Conservation (phyloP, 805 yeast species). For the Ogataea pini region DNA sequence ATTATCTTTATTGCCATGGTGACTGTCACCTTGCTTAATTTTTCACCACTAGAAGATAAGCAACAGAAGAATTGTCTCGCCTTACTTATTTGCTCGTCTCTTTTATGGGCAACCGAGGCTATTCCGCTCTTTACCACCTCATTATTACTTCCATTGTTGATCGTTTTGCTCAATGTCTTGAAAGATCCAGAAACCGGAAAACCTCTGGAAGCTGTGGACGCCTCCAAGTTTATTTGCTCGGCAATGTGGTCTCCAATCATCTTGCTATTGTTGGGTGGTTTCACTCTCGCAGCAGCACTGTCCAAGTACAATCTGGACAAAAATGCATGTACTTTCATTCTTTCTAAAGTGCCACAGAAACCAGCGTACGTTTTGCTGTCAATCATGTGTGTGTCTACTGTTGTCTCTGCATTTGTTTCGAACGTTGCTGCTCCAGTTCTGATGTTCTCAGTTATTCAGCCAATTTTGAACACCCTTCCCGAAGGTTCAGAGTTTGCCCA, state of each 20-base stretch:
- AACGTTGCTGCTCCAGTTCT: slow-evolving; percentile 97
- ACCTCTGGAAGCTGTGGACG: slow-evolving; percentile 62
- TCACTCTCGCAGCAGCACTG: slow-evolving; percentile 90
- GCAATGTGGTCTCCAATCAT: slow-evolving; percentile 97
- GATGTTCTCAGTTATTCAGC: slow-evolving; percentile 88
- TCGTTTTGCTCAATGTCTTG: slow-evolving; percentile 70
- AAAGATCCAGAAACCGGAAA: slow-evolving; percentile 53
- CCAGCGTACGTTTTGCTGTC: slow-evolving; percentile 77
- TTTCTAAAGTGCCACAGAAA: slow-evolving; percentile 81
- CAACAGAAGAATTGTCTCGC: slow-evolving; percentile 84
- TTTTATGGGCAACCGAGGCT: slow-evolving; percentile 95
- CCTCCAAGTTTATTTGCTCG: slow-evolving; percentile 76
- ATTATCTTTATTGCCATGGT: slow-evolving; percentile 47
- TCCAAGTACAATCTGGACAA: slow-evolving; percentile 91
- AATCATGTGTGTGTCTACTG: slow-evolving; percentile 82
- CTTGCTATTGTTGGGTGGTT: slow-evolving; percentile 88
- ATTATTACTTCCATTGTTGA: slow-evolving; percentile 74
- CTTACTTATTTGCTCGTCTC: slow-evolving; percentile 73
- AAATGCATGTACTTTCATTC: slow-evolving; percentile 75
- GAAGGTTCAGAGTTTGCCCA: slow-evolving; percentile 75
- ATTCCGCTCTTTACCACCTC: slow-evolving; percentile 92
- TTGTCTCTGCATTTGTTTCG: slow-evolving; percentile 92
- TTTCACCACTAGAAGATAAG: slow-evolving; percentile 59
- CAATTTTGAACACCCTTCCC: slow-evolving; percentile 80
- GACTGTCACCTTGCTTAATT: slow-evolving; percentile 49